phyloP scores from a whole-genome alignment of 2,329 filamentous ascomycete species.

The Fusarium domesticum region DNA sequence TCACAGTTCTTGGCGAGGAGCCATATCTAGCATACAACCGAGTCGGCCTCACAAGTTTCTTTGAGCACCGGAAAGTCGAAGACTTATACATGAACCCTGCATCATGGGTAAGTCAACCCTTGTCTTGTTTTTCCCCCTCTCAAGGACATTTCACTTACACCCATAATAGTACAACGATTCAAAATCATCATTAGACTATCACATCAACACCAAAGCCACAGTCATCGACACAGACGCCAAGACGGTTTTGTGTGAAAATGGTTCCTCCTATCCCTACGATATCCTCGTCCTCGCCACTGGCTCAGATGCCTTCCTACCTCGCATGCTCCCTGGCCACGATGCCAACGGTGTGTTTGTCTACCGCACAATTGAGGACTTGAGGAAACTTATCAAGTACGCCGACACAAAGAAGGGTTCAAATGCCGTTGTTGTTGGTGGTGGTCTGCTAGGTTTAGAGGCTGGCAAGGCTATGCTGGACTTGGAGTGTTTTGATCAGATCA shows the following conservation, averaged over 20 bases:
- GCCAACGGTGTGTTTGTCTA: conserved; percentile 87
- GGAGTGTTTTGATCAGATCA: conserved; percentile 68
- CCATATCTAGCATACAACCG: conserved; percentile 86
- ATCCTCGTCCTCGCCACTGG: conserved; percentile 81
- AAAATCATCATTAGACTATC: conserved; percentile 67
- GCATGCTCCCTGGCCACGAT: conserved; percentile 71
- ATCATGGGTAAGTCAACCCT: conserved; percentile 62
- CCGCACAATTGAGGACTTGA: conserved; percentile 77
- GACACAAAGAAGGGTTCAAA: conserved; percentile 62
- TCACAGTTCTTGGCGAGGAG: conserved; percentile 86
- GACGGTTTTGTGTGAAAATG: conserved; percentile 66
- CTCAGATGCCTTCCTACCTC: conserved; percentile 74
- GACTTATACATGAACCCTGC: conserved; percentile 83
- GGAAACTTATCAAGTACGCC: conserved; percentile 72
- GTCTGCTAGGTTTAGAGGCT: conserved; percentile 80
- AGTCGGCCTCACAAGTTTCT: conserved; percentile 85
- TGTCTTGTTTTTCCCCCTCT: background rate
- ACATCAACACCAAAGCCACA: conserved; percentile 69
- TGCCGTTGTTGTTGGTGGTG: conserved; percentile 79
- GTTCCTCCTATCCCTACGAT: conserved; percentile 70
- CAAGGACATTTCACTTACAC: conserved; percentile 3
- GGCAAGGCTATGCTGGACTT: conserved; percentile 91
- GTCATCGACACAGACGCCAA: conserved; percentile 62
- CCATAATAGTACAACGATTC: conserved; percentile 59
- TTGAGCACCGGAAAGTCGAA: conserved; percentile 79